Evolutionary conservation across 1,139 yeast species (phyloP), one percentile per base, ranked within the genome.

Genomic region (Zygosaccharomyces sapae): DNA sequence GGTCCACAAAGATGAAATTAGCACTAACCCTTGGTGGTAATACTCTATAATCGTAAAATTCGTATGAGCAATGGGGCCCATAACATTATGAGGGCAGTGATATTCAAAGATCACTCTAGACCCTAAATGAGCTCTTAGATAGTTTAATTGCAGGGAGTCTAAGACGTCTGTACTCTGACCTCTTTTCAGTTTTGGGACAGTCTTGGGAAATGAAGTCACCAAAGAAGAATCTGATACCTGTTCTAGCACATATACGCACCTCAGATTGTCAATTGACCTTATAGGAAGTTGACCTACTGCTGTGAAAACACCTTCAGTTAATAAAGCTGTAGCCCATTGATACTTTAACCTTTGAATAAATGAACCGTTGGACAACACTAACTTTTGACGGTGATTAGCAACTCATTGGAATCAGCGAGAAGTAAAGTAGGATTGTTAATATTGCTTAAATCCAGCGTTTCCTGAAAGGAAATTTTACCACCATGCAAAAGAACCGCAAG

Each of bases 11-110:
- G 1, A 58, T 50, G 6, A 70, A 58, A 3, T 47, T 53, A 0
- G 47, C 22, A 46, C 66, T 69, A 29, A 61, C 57, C 34, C 53
- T 38, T 18, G 47, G 24, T 3, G 65, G 65, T 13, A 76, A 59
- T 1, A 75, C 63, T 49, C 94, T 70, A 57, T 81, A 81, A 55
- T 85, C 94, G 55, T 70, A 83, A 39, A 76, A 69, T 83, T 86
- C 1, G 83, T 78, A 35, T 73, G 69, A 6, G 83, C 56, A 0
- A 84, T 54, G 0, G 89, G 81, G 0, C 90, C 89, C 44, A 79
- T 59, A 1, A 79, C 65, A 19, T 75, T 73, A 34, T 63, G 65
- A 5, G 63, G 60, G 41, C 72, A 65, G 30, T 75, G 74, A 13
- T 73, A 67, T 57, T 85, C 92, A 16, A 69, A 64, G 0, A 84